phyloP scores from a whole-genome alignment of 352 stramenopile species.

The Phytophthora multivora region DNA sequence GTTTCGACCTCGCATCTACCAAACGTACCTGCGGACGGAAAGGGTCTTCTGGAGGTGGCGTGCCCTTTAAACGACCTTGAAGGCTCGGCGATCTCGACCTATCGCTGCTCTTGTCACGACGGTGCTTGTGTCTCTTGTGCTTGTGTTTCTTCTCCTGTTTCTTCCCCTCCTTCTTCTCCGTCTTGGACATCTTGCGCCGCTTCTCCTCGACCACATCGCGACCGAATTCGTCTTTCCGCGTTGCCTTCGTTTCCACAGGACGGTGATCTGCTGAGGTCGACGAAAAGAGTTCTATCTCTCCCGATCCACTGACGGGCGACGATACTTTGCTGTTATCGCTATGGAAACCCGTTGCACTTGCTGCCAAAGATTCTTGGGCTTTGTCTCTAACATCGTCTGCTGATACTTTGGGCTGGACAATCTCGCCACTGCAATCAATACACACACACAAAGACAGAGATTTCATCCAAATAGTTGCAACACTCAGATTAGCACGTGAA shows the following conservation, averaged over 20 bases:
- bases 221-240: constrained; percentile 83
- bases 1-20: not conserved
- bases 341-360: not conserved
- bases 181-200: constrained; percentile 25
- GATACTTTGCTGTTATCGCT: not conserved
- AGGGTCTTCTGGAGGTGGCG: constrained; percentile 60
- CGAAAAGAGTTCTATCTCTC: not conserved
- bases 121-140: constrained; percentile 32
- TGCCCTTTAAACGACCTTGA: constrained; percentile 32
- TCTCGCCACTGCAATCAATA: constrained; percentile 33
- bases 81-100: constrained; percentile 32
- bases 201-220: constrained; percentile 51
- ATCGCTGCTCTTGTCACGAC: constrained; percentile 18
- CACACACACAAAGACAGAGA: constrained; percentile 1
- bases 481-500: not conserved
- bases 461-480: not conserved
- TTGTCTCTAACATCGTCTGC: not conserved
- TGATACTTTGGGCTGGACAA: constrained; percentile 20
- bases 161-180: constrained; percentile 9
- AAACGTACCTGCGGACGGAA: constrained; percentile 60
- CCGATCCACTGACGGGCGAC: not conserved
- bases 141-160: constrained; percentile 32
- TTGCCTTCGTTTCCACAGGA: constrained; percentile 26
- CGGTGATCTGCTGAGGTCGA: not conserved
- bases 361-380: not conserved